phyloP scores from a whole-genome alignment of 495 filamentous ascomycete species.

The Staphylotrichum longicolle region DNA sequence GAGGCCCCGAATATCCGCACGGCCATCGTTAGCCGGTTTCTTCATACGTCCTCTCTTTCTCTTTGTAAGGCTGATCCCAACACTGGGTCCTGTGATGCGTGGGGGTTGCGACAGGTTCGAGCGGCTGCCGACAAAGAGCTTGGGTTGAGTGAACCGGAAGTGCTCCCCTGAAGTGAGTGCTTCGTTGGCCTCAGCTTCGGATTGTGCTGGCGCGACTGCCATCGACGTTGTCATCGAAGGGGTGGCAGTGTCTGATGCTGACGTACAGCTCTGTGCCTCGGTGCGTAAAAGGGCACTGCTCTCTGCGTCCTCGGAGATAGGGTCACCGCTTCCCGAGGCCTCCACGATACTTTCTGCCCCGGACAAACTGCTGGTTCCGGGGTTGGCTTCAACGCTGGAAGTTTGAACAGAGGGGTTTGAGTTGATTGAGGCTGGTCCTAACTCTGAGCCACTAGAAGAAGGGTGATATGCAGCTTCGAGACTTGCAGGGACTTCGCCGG shows the following conservation, averaged over 20 bases:
- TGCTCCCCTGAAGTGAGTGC: conserved; percentile 20
- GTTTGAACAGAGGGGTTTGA: background rate
- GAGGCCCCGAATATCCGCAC: conserved; percentile 42
- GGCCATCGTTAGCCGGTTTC: conserved; percentile 37
- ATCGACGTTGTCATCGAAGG: conserved; percentile 22
- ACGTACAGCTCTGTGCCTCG: conserved; percentile 11
- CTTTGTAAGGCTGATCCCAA: conserved; percentile 14
- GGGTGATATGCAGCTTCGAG: conserved; percentile 3
- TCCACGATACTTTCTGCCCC: background rate
- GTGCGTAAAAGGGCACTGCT: background rate
- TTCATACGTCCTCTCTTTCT: conserved; percentile 34
- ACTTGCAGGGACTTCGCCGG: background rate
- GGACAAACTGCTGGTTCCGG: conserved; percentile 14
- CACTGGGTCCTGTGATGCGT: background rate
- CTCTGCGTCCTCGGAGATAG: background rate
- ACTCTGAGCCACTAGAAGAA: background rate
- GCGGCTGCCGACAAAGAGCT: conserved; percentile 42
- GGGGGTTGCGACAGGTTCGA: conserved; percentile 16
- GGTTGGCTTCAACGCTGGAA: conserved; percentile 11
- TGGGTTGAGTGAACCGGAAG: conserved; percentile 41
- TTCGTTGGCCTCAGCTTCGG: conserved; percentile 26
- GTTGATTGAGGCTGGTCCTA: background rate
- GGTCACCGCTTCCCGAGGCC: background rate
- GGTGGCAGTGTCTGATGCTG: conserved; percentile 10
- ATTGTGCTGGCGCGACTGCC: conserved; percentile 29